Percentiles rank a stretch among this genome's conserved stretches.
Conservation (phyloP, 495 filamentous ascomycete species). For the Penicillium tannophilum region DNA sequence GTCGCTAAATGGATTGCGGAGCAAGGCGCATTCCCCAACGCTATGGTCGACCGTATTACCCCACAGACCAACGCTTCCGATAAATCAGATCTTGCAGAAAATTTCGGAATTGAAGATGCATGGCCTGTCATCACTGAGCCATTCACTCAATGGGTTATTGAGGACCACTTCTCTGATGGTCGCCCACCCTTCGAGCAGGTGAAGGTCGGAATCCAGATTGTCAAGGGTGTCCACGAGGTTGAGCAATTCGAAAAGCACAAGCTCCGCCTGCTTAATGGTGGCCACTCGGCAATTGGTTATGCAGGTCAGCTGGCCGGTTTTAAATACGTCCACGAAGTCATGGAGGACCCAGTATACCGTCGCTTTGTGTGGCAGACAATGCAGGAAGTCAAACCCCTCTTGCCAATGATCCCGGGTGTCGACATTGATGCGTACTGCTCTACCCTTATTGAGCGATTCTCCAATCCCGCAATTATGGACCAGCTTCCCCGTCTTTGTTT, state of each 20-base stretch:
- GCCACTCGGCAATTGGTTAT: conserved; percentile 50
- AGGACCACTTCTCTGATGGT: conserved; percentile 50
- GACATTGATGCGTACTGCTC: conserved; percentile 48
- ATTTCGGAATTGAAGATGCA: conserved; percentile 44
- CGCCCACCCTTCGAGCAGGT: conserved; percentile 43
- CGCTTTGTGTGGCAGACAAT: conserved; percentile 51
- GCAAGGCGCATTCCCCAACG: conserved; percentile 48
- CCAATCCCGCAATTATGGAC: conserved; percentile 51
- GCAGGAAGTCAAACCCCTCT: conserved; percentile 49
- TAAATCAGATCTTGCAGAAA: conserved; percentile 37
- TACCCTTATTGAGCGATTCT: conserved; percentile 51
- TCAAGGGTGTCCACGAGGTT: conserved; percentile 47
- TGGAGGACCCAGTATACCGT: conserved; percentile 41
- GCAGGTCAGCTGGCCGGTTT: conserved; percentile 48
- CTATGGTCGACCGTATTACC: conserved; percentile 55
- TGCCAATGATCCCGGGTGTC: conserved; percentile 47
- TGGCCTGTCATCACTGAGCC: conserved; percentile 54
- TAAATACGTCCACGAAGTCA: conserved; percentile 51
- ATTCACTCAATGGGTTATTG: conserved; percentile 54
- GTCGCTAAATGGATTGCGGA: conserved; percentile 47
- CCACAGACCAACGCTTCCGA: conserved; percentile 45
- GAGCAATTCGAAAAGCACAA: conserved; percentile 55
- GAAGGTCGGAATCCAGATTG: conserved; percentile 48
- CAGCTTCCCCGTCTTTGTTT: conserved; percentile 49
- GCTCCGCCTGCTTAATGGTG: conserved; percentile 50